Conservation (phyloP, 2,329 filamentous ascomycete species). For the Knufia fluminis region DNA sequence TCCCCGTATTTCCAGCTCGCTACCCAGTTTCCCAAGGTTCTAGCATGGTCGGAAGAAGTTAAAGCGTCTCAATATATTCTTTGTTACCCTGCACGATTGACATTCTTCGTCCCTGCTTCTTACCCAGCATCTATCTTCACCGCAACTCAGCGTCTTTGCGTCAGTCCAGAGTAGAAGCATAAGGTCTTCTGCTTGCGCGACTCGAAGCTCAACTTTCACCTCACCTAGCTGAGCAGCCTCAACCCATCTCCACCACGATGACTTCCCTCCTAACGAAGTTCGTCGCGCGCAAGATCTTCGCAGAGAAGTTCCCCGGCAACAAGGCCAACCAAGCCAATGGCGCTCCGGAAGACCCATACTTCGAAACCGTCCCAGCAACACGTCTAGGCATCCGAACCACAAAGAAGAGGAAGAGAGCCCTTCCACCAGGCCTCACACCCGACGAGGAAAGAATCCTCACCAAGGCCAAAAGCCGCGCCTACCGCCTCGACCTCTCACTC, state of each 20-base stretch:
- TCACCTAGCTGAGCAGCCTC: background rate
- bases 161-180: too few relatives aligned
- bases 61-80: background rate
- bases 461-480: constrained; percentile 75
- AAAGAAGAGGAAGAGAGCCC: constrained; percentile 76
- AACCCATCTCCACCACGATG: constrained; percentile 36
- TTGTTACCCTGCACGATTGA: background rate
- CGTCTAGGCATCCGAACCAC: constrained; percentile 53
- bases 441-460: constrained; percentile 77
- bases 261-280: constrained; percentile 45
- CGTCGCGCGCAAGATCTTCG: constrained; percentile 49
- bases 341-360: constrained; percentile 69
- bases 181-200: background rate
- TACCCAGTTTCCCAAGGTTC: background rate
- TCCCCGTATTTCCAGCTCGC: background rate
- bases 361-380: constrained; percentile 69
- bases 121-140: background rate
- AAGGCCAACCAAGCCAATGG: constrained; percentile 31
- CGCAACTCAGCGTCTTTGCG: background rate
- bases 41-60: background rate
- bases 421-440: constrained; percentile 71
- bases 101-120: background rate
- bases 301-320: constrained; percentile 49
- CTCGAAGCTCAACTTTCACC: background rate
- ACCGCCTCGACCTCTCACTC: constrained; percentile 73